Evolutionary conservation across 2,329 filamentous ascomycete species (phyloP).

Genomic region (Mycosphaerella sp.): DNA sequence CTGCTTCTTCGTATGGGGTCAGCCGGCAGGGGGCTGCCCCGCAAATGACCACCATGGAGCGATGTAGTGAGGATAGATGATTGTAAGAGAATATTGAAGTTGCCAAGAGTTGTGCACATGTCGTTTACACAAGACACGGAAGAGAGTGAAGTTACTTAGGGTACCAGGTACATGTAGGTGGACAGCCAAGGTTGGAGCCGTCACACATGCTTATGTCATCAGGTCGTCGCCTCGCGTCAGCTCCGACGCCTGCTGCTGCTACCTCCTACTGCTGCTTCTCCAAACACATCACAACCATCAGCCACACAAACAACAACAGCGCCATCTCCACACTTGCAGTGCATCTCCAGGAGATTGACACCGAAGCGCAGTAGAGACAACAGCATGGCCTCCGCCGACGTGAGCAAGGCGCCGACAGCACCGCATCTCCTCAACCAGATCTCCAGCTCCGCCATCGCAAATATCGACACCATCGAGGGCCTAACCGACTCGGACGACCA

Average conservation of each 20-base stretch:
- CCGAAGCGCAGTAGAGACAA: not conserved
- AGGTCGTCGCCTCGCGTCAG: not conserved
- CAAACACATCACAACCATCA: not conserved
- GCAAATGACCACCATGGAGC: too few species aligned
- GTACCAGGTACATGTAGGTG: too few species aligned
- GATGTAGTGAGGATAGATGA: too few species aligned
- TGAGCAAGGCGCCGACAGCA: slow-evolving; percentile 73
- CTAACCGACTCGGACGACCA: slow-evolving; percentile 79
- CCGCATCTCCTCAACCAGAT: slow-evolving; percentile 70
- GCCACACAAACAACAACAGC: not conserved
- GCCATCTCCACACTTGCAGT: not conserved
- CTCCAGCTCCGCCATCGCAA: slow-evolving; percentile 71
- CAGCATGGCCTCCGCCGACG: slow-evolving; percentile 75
- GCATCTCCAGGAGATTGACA: not conserved
- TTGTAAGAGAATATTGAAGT: too few species aligned
- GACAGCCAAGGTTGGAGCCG: too few species aligned
- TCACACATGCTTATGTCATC: too few species aligned
- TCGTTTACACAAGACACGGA: too few species aligned
- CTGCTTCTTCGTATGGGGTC: too few species aligned
- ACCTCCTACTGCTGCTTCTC: not conserved
- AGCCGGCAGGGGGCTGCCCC: too few species aligned
- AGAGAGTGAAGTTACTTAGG: too few species aligned
- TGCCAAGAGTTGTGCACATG: too few species aligned
- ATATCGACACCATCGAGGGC: slow-evolving; percentile 84
- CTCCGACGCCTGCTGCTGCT: not conserved